A percentile compares a stretch with the other conserved stretches of the same genome.
Evolutionary conservation across 106 monocot genomes (phyloP).

Genomic region (Dendrobium nobile): DNA sequence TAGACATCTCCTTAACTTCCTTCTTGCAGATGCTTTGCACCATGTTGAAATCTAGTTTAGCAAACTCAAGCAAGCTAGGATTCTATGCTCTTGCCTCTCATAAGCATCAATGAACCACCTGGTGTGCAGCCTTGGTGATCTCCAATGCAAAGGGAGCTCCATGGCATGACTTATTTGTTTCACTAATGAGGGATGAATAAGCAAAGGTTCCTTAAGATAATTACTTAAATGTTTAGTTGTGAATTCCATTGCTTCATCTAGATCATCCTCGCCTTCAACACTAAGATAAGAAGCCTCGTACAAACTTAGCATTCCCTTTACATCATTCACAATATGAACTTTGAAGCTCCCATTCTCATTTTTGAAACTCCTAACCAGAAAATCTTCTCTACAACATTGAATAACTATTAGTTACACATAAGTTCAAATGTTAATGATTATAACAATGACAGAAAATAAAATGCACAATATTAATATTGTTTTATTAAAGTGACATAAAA

Average conservation of each 20-base stretch:
- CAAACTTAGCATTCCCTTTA: slow-evolving; percentile 31
- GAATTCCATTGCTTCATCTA: slow-evolving; percentile 33
- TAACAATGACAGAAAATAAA: not conserved
- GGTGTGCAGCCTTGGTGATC: slow-evolving; percentile 23
- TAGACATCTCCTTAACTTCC: slow-evolving; percentile 18
- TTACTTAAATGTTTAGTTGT: slow-evolving; percentile 1
- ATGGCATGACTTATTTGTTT: slow-evolving; percentile 2
- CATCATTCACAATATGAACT: slow-evolving; percentile 6
- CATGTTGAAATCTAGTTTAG: slow-evolving; percentile 52
- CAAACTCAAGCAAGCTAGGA: slow-evolving; percentile 23
- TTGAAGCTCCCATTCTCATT: slow-evolving; percentile 13
- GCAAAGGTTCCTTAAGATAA: not conserved
- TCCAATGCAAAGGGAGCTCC: slow-evolving; percentile 45
- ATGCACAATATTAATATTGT: not conserved
- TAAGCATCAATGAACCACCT: slow-evolving; percentile 31
- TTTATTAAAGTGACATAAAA: too few relatives aligned
- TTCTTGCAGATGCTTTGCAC: slow-evolving; percentile 25
- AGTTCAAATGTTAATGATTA: too few relatives aligned
- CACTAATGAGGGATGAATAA: not conserved
- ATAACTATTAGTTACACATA: not conserved
- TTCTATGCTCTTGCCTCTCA: slow-evolving; percentile 10
- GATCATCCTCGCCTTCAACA: slow-evolving; percentile 16
- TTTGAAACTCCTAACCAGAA: slow-evolving; percentile 12
- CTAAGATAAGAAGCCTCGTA: slow-evolving; percentile 37
- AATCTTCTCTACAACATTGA: not conserved